These are phyloP conservation scores for Neocucurbitaria cava DNA, from an alignment of 2,329 filamentous ascomycete species.

Conservation along the genomic window DNA sequence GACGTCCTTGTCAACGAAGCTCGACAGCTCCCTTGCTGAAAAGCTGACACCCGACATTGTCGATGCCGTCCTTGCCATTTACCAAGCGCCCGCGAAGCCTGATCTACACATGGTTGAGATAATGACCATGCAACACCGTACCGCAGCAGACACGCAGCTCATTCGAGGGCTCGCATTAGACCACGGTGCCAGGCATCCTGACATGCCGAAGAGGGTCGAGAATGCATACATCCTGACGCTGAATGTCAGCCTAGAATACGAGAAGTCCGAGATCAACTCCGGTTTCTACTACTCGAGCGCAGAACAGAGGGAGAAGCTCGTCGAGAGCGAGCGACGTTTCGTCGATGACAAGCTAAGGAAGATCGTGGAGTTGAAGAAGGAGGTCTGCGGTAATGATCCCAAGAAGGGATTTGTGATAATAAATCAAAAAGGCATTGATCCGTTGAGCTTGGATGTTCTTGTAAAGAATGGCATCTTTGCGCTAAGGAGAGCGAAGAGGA, in stretches of 20 bases:
- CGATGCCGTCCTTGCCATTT: constrained; percentile 93
- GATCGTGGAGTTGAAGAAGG: constrained; percentile 97
- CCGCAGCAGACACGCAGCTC: constrained; percentile 92
- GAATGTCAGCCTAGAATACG: constrained; percentile 97
- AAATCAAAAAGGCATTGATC: constrained; percentile 99
- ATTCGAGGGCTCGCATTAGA: constrained; percentile 93
- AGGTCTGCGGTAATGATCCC: constrained; percentile 90
- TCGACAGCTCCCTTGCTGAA: constrained; percentile 86
- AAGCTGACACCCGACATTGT: constrained; percentile 95
- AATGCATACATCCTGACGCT: constrained; percentile 95
- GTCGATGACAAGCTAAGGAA: constrained; percentile 96
- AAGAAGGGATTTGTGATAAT: constrained; percentile 98
- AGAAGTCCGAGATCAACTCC: constrained; percentile 99
- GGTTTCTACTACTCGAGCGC: constrained; percentile 98
- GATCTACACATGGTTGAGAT: constrained; percentile 99
- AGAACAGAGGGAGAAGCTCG: constrained; percentile 95
- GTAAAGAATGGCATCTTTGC: constrained; percentile 98
- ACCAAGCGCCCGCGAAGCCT: constrained; percentile 86
- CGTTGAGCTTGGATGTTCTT: constrained; percentile 90
- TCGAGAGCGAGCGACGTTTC: constrained; percentile 94
- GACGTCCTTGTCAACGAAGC: constrained; percentile 93
- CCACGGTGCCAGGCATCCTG: constrained; percentile 93
- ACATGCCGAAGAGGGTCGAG: constrained; percentile 96
- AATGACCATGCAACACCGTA: constrained; percentile 99
- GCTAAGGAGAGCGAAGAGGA: constrained; percentile 90